Evolutionary conservation across 2,329 filamentous ascomycete species (phyloP), one percentile per base, ranked within the genome.

Genomic region (Bipolaris cookei): DNA sequence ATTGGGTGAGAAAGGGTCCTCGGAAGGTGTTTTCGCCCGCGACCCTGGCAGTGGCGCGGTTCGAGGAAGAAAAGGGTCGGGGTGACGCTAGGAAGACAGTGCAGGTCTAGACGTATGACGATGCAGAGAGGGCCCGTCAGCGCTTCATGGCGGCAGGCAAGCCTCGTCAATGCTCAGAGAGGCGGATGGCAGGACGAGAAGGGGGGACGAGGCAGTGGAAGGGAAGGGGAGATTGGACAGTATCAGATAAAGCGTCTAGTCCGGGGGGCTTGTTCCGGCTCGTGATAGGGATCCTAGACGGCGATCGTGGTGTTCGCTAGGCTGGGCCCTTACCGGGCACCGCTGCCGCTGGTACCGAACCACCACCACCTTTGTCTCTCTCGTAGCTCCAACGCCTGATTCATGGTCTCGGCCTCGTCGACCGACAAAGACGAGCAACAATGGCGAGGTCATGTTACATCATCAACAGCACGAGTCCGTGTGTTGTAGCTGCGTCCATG

Each of bases 31-130:
- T 54, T 54, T 58, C 47, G 54, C 46, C 56, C 50, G 59, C 62
- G 44, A 50, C 39, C 61, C 62, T 65, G 65, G 56, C 64, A 58
- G 50, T 49, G 52, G 43, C 48, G 57, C 51, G 51, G 38, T 51
- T 55, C 55, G 57, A 61, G 61, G 43, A 39, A 61, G 62, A 62
- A 45, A 39, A 61, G 44, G 28, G 32, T 5, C 14, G 4, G 32
- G 18, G 18, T 16, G 45, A 59, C 57, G 52, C 58, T 45, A 66
- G 56, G 51, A 51, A 37, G 51, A 35, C 54, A 57, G 56, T 41
- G 6, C 11, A 39, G 35, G 25, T 14, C 11, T 13, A 38, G 21
- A 8, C 23, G 37, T 30, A 41, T 25, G n/a, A 43, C 18, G 21
- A 38, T 20, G 42, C 14, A 32, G 6, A n/a, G 14, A 42, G 13